Evolutionary conservation across 331 rosid genomes (phyloP), one percentile per base, ranked within the genome.

Genomic region (Quercus phellos): DNA sequence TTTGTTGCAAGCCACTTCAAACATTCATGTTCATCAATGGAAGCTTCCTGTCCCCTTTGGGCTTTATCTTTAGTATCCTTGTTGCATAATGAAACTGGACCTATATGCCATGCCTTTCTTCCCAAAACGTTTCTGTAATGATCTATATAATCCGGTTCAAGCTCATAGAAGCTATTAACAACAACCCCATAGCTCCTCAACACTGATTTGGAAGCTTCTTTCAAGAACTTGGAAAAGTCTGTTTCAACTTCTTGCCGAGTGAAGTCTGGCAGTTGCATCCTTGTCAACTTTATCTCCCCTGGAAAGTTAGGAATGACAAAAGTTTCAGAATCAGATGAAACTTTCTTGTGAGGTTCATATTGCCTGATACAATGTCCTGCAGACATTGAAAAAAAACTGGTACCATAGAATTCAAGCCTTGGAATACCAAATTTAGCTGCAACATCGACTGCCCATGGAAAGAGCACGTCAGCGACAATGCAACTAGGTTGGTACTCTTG

Each of bases 101-200:
- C 97, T 18, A 88, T 78, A 35, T 80, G 87, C 97, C 97, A 90
- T 1, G 89, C 86, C 59, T 17, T 87, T 34, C 91, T 74, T 3
- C 90, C 89, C 6, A 87, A 18, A 42, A 35, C 74, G 1, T 86
- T 86, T 9, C 67, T 70, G 50, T 79, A 90, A 18, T 86, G 59
- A 70, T 92, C 92, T 0, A 85, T 93, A 32, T 90, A 90, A 14
- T 68, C 81, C 3, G 78, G 79, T 60, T 92, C 97, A 0, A 92
- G 85, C 27, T 87, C 95, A 16, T 86, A 83, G 77, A 90, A 90
- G 77, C 90, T 92, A 73, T 90, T 88, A 0, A 79, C 84, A 12
- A 90, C 42, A 35, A 35, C 42, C 18, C 95, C 92, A 68, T 51
- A 85, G 73, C 91, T 78, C 11, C 30, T 75, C 12, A 0, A 1